Evolutionary conservation across 495 filamentous ascomycete genomes (phyloP).

Genomic region (Annulohypoxylon bovei): DNA sequence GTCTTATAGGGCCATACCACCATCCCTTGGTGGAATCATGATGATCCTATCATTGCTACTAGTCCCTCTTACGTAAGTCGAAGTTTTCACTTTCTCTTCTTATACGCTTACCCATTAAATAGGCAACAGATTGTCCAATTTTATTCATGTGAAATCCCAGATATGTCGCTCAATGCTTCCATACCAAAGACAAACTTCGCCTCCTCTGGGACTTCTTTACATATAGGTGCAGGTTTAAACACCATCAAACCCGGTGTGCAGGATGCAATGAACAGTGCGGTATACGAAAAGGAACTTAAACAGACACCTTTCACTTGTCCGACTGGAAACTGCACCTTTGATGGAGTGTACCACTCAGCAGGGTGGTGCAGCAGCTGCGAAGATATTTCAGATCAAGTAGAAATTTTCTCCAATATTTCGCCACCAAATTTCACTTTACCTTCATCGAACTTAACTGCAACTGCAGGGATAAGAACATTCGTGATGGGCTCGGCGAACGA

Average conservation of each 20-base stretch:
- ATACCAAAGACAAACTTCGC: constrained; percentile 27
- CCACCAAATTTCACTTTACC: constrained; percentile 15
- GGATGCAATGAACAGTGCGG: constrained; percentile 9
- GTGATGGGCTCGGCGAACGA: neutral
- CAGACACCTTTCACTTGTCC: constrained; percentile 18
- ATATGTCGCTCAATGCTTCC: constrained; percentile 13
- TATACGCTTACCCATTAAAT: neutral
- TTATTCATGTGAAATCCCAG: constrained; percentile 22
- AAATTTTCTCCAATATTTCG: neutral
- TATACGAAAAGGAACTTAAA: constrained; percentile 17
- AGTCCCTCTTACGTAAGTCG: constrained; percentile 35
- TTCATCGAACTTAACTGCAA: constrained; percentile 17
- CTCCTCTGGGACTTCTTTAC: neutral
- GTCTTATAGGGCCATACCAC: constrained; percentile 12
- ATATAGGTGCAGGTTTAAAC: neutral
- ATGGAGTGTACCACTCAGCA: constrained; percentile 17
- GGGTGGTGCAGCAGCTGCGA: constrained; percentile 32
- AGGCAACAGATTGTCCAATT: constrained; percentile 35
- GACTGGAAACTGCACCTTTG: constrained; percentile 40
- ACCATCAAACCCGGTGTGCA: constrained; percentile 6
- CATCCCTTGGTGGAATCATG: constrained; percentile 29
- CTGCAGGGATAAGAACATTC: neutral
- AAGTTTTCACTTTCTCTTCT: neutral
- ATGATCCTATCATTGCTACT: constrained; percentile 34
- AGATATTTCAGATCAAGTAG: constrained; percentile 32